Evolutionary conservation across 2,329 filamentous ascomycete genomes (phyloP), one percentile per base, ranked within the genome.

Genomic region (Davidsoniella australis): DNA sequence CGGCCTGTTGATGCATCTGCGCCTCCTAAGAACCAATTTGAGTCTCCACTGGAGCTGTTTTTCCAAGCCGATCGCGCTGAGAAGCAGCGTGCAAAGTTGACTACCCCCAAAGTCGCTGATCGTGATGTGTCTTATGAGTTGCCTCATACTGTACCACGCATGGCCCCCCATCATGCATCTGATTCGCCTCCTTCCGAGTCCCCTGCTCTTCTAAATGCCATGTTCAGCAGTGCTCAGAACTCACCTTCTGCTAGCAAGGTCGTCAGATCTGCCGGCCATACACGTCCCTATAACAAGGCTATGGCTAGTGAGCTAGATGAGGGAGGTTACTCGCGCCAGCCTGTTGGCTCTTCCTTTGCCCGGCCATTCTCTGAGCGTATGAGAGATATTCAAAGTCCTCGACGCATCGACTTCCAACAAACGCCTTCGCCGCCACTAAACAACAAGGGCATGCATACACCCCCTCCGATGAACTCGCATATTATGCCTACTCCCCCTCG

Each of bases 61-160:
- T 96, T 96, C 68, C 81, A 82, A 54, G 87, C 86, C 33, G 84
- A 94, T 57, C 76, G 83, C 45, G 81, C 84, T 53, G 84, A 91
- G 62, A 82, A 78, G 59, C 78, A 79, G 48, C 70, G 72, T n/a
- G 50, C 49, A 24, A 53, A 47, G 12, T n/a, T 40, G 9, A 24
- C 43, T 10, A 53, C 43, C 4, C 47, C 43, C 9, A 45, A 44
- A 7, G 24, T 44, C 7, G 23, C 44, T 7, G 23, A 46, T 6
- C 20, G 33, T 3, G 29, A 16, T 18, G 10, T 39, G 18, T n/a
- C 23, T 9, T 23, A 23, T 8, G 45, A 41, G 17, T 40, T 47
- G 20, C 42, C 48, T 9, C 48, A 50, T 37, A 50, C 48, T 12
- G 48, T 50, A 10, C 48, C 48, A 16, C 36, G 48, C 18, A 44